A percentile compares a stretch with the other conserved stretches of the same genome.
These are phyloP conservation scores for Diaporthe amygdali DNA, from an alignment of 2,329 filamentous ascomycete species.

Conservation along the genomic window DNA sequence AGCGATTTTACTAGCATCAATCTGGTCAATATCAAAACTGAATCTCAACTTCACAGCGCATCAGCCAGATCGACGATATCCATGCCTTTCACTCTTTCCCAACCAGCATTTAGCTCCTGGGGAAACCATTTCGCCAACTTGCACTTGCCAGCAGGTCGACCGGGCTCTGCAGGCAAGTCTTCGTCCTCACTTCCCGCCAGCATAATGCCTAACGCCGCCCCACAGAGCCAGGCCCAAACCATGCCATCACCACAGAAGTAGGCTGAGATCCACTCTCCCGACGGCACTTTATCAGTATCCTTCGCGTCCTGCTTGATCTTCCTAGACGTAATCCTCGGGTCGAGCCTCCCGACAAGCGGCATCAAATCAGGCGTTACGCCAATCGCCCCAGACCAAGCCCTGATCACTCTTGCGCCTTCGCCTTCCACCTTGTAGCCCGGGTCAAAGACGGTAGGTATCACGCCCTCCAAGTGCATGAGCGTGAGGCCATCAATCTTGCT, in stretches of 20 bases:
- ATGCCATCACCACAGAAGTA: slow-evolving; percentile 59
- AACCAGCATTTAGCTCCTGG: slow-evolving; percentile 38
- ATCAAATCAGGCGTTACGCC: slow-evolving; percentile 50
- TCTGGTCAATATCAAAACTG: background rate
- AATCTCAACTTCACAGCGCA: background rate
- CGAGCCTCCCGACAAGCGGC: slow-evolving; percentile 55
- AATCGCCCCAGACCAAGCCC: slow-evolving; percentile 56
- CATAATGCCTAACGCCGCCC: slow-evolving; percentile 52
- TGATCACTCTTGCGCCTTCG: slow-evolving; percentile 36
- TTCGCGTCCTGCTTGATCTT: background rate
- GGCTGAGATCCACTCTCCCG: slow-evolving; percentile 56
- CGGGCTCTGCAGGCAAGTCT: slow-evolving; percentile 34
- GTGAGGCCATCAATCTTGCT: slow-evolving; percentile 43
- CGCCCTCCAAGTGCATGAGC: slow-evolving; percentile 44
- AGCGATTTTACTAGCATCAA: background rate
- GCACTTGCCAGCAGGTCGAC: slow-evolving; percentile 41
- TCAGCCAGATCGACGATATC: slow-evolving; percentile 41
- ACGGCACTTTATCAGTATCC: background rate
- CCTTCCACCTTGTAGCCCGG: slow-evolving; percentile 40
- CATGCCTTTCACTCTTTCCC: slow-evolving; percentile 40
- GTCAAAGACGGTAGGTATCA: slow-evolving; percentile 48
- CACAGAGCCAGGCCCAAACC: slow-evolving; percentile 58
- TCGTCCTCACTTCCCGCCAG: slow-evolving; percentile 44
- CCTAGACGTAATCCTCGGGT: slow-evolving; percentile 36
- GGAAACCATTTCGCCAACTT: slow-evolving; percentile 48